Percentiles rank a stretch among this genome's conserved stretches.
Evolutionary conservation across 2,329 filamentous ascomycete genomes (phyloP).

Genomic region (Pseudopithomyces chartarum): DNA sequence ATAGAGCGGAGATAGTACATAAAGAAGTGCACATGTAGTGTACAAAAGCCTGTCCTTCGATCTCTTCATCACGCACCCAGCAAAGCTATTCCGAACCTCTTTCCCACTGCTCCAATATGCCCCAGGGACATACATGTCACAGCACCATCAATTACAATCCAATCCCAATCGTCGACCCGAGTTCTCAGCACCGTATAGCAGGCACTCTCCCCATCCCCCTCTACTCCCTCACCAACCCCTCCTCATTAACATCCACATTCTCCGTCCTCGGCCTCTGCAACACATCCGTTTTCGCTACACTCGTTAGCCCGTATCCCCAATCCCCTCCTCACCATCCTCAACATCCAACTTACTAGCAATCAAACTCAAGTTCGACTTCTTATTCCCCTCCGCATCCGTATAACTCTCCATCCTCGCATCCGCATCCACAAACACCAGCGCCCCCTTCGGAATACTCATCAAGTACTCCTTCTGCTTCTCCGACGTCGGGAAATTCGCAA

Average conservation of each 20-base stretch:
- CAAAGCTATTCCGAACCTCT: background rate
- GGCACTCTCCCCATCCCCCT: background rate
- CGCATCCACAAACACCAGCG: slow-evolving; percentile 81
- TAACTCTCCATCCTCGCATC: slow-evolving; percentile 69
- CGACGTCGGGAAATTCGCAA: slow-evolving; percentile 69
- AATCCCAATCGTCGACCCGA: slow-evolving; percentile 2
- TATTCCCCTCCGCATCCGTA: slow-evolving; percentile 72
- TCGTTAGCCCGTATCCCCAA: slow-evolving; percentile 5
- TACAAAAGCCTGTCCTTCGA: slow-evolving; percentile 23
- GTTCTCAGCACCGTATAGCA: background rate
- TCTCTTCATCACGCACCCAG: no score
- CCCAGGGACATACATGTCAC: background rate
- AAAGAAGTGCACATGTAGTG: slow-evolving; percentile 23
- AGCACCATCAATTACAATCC: slow-evolving; percentile 1
- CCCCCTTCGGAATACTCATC: slow-evolving; percentile 79
- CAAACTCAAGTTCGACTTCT: slow-evolving; percentile 68
- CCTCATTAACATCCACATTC: slow-evolving; percentile 29
- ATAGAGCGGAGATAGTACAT: slow-evolving; percentile 39
- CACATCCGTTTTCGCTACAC: slow-evolving; percentile 42
- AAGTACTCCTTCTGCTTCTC: slow-evolving; percentile 74
- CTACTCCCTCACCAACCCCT: slow-evolving; percentile 40
- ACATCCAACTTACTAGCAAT: slow-evolving; percentile 71
- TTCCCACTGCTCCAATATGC: background rate
- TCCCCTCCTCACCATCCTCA: slow-evolving; percentile 6
- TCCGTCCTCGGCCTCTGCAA: slow-evolving; percentile 32